phyloP scores from a whole-genome alignment of 257 asterid species.

The Solanum sejunctum region DNA sequence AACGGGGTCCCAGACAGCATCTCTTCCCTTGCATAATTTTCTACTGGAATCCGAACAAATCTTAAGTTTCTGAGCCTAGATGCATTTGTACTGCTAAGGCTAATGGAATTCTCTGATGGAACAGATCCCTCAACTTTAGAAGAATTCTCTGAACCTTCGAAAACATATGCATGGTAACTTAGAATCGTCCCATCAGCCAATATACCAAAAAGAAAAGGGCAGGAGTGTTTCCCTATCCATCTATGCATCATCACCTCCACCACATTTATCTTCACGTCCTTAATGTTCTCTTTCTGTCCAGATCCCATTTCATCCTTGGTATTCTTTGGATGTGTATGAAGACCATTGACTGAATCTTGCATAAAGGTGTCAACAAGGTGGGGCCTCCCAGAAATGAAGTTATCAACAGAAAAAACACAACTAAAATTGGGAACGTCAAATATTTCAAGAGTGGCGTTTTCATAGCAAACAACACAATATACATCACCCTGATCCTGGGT shows the following conservation, averaged over 20 bases:
- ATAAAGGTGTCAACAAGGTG: conserved; percentile 47
- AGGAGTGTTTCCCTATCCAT: conserved; percentile 68
- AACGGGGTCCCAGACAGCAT: conserved; percentile 44
- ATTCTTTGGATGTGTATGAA: conserved; percentile 15
- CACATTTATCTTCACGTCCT: conserved; percentile 35
- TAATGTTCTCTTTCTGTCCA: conserved; percentile 54
- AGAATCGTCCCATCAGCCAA: conserved; percentile 90
- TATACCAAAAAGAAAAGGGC: conserved; percentile 78
- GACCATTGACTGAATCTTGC: conserved; percentile 29
- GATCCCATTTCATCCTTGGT: conserved; percentile 39
- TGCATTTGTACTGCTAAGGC: conserved; percentile 35
- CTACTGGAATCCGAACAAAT: conserved; percentile 61
- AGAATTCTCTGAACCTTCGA: conserved; percentile 62
- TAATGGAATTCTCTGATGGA: conserved; percentile 26
- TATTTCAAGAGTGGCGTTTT: conserved; percentile 74
- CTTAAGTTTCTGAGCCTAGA: conserved; percentile 90
- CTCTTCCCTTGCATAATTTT: conserved; percentile 71
- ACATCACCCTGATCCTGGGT: conserved; percentile 88
- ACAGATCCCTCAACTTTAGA: conserved; percentile 36
- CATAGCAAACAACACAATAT: conserved; percentile 73
- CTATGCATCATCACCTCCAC: conserved; percentile 90
- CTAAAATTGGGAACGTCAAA: conserved; percentile 79
- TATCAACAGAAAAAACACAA: conserved; percentile 64
- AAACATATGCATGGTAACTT: conserved; percentile 77
- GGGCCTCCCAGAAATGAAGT: conserved; percentile 69